Conservation (phyloP, 305 asterid species). For the Fraxinus paxiana region DNA sequence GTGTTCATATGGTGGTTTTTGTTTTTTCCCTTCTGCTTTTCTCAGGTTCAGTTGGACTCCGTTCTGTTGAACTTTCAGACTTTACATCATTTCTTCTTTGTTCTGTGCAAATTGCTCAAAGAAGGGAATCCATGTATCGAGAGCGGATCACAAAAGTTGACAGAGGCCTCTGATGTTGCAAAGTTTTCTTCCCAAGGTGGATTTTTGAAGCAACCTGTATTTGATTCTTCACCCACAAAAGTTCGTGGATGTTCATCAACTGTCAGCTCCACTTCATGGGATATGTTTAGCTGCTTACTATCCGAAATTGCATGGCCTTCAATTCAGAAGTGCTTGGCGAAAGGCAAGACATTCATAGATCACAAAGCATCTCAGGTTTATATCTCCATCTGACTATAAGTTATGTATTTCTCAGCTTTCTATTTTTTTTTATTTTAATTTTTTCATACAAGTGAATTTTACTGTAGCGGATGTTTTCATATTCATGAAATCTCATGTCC, state of each 20-base stretch:
- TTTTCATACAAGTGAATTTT: slow-evolving; percentile 1
- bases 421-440: slow-evolving; percentile 12
- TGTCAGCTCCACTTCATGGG: slow-evolving; percentile 55
- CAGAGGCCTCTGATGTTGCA: slow-evolving; percentile 38
- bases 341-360: slow-evolving; percentile 76
- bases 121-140: slow-evolving; percentile 60
- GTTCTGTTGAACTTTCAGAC: slow-evolving; percentile 67
- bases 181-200: slow-evolving; percentile 76
- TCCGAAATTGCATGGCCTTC: slow-evolving; percentile 82
- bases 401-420: slow-evolving; percentile 21
- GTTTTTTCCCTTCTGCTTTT: slow-evolving; percentile 18
- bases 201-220: slow-evolving; percentile 66
- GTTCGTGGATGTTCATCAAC: slow-evolving; percentile 32
- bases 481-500: background rate
- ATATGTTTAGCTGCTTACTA: slow-evolving; percentile 59
- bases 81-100: slow-evolving; percentile 88
- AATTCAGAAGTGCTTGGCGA: slow-evolving; percentile 66
- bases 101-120: slow-evolving; percentile 79
- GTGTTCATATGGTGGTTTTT: slow-evolving; percentile 11
- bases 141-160: slow-evolving; percentile 30
- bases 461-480: slow-evolving; percentile 17
- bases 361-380: slow-evolving; percentile 75
- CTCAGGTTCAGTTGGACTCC: slow-evolving; percentile 82
- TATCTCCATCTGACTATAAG: slow-evolving; percentile 14
- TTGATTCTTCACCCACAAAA: slow-evolving; percentile 40